Percentiles rank a stretch among this genome's conserved stretches.
phyloP scores from a whole-genome alignment of 352 stramenopile genomes.

The Chrysophaeum taylorii region DNA sequence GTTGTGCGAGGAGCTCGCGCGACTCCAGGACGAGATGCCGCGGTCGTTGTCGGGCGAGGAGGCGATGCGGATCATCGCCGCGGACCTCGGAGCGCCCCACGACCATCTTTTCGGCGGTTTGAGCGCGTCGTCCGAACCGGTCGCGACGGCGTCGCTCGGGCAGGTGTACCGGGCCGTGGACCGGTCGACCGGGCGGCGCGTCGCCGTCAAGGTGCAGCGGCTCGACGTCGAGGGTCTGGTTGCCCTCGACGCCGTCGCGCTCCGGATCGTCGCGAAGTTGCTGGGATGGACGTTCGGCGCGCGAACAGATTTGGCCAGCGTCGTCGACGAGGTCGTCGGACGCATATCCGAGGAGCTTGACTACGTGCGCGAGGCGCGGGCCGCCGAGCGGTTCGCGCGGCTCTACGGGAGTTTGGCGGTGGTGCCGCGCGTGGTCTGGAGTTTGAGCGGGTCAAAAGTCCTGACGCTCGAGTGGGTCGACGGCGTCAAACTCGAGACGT shows the following conservation, averaged over 20 bases:
- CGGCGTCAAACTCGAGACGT: conserved; percentile 37
- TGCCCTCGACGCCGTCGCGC: conserved; percentile 51
- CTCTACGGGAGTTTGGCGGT: conserved; percentile 42
- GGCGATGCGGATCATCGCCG: conserved; percentile 53
- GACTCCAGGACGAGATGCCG: conserved; percentile 60
- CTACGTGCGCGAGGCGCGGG: conserved; percentile 58
- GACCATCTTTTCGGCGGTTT: conserved; percentile 25
- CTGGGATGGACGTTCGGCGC: conserved; percentile 40
- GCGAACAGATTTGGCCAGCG: conserved; percentile 41
- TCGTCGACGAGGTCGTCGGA: conserved; percentile 46
- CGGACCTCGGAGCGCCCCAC: conserved; percentile 47
- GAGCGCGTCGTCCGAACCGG: conserved; percentile 35
- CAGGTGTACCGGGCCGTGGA: conserved; percentile 43
- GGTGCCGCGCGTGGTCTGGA: conserved; percentile 36
- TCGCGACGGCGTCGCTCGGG: conserved; percentile 42
- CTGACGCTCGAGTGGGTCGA: conserved; percentile 50
- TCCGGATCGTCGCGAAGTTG: conserved; percentile 39
- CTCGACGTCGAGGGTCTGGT: conserved; percentile 53
- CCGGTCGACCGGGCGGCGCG: conserved; percentile 22
- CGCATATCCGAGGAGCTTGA: conserved; percentile 61
- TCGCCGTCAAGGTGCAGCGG: conserved; percentile 59
- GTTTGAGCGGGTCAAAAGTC: conserved; percentile 37
- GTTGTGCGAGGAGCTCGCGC: conserved; percentile 48
- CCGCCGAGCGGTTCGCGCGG: conserved; percentile 40
- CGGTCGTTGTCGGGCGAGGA: conserved; percentile 45